Percentiles rank a stretch among this genome's conserved stretches.
Conservation (phyloP, 2,329 filamentous ascomycete species). For the Plectosphaerella sp. region DNA sequence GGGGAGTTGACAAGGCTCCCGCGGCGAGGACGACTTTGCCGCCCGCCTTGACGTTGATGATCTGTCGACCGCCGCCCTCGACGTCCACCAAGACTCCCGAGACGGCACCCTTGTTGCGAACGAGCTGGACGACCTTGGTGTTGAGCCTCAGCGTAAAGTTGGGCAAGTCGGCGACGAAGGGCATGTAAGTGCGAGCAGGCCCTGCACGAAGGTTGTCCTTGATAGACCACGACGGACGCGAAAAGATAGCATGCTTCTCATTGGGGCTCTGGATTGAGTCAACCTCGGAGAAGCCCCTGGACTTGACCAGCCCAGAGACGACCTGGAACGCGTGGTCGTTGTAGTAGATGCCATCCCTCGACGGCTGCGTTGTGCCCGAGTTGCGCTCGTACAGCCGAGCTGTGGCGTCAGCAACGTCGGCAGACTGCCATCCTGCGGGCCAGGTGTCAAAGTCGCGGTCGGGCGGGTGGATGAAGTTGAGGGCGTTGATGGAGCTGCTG, state of each 20-base stretch:
- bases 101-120: constrained; percentile 18
- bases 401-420: constrained; percentile 8
- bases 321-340: constrained; percentile 12
- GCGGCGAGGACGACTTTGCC: constrained; percentile 17
- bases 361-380: constrained; percentile 13
- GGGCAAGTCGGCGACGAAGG: constrained; percentile 22
- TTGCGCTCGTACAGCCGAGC: constrained; percentile 13
- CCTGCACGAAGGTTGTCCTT: constrained; percentile 12
- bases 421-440: constrained; percentile 14
- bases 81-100: constrained; percentile 15
- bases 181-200: constrained; percentile 29
- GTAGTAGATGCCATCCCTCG: constrained; percentile 14
- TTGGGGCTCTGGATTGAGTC: constrained; percentile 12
- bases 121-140: constrained; percentile 42
- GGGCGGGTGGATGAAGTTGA: constrained; percentile 18
- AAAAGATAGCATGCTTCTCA: constrained; percentile 13
- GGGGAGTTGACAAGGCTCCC: constrained; percentile 15
- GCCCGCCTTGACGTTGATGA: constrained; percentile 14
- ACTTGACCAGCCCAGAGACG: constrained; percentile 9
- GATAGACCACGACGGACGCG: constrained; percentile 14
- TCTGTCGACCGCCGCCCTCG: constrained; percentile 11
- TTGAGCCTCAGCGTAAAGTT: constrained; percentile 30
- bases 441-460: constrained; percentile 5
- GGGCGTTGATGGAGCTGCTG: constrained; percentile 20
- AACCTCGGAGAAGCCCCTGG: constrained; percentile 12